Percentiles rank a stretch among this genome's conserved stretches.
These are phyloP conservation scores for Apiospora pterosperma DNA, from an alignment of 2,329 filamentous ascomycete species.

Conservation along the genomic window DNA sequence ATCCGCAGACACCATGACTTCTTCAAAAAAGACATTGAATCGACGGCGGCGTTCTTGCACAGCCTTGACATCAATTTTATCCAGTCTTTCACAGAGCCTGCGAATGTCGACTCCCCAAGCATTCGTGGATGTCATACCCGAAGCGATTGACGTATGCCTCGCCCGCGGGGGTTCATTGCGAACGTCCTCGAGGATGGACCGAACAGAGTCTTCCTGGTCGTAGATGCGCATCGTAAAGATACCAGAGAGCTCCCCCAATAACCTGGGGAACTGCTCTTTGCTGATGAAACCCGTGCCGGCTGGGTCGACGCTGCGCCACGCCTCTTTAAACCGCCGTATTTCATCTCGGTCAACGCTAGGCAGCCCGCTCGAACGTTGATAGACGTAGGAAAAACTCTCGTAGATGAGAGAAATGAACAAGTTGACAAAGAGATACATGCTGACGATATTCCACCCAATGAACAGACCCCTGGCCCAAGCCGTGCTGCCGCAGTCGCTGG, in stretches of 20 bases:
- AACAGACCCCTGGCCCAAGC: conserved; percentile 87
- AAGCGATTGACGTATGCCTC: conserved; percentile 53
- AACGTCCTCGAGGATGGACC: conserved; percentile 83
- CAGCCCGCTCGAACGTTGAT: conserved; percentile 91
- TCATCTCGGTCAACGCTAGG: conserved; percentile 89
- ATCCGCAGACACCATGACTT: conserved; percentile 91
- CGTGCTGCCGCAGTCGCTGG: conserved; percentile 89
- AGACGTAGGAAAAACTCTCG: conserved; percentile 99
- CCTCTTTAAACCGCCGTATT: conserved; percentile 94
- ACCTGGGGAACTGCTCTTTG: conserved; percentile 82
- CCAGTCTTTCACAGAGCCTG: conserved; percentile 70
- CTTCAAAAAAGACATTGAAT: conserved; percentile 95
- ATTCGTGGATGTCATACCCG: conserved; percentile 30
- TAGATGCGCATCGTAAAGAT: conserved; percentile 98
- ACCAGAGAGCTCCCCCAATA: conserved; percentile 88
- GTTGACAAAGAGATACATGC: conserved; percentile 99
- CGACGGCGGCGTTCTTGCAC: conserved; percentile 73
- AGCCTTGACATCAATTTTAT: conserved; percentile 67
- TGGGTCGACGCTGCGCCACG: conserved; percentile 94
- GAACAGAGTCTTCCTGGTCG: conserved; percentile 82
- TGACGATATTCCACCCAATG: conserved; percentile 96
- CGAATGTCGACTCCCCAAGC: conserved; percentile 66
- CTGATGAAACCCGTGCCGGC: conserved; percentile 87
- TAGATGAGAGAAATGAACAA: conserved; percentile 98
- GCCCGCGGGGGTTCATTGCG: conserved; percentile 52